Evolutionary conservation across 495 filamentous ascomycete species (phyloP), one percentile per base, ranked within the genome.

Genomic region (Aspergillus sparsus): DNA sequence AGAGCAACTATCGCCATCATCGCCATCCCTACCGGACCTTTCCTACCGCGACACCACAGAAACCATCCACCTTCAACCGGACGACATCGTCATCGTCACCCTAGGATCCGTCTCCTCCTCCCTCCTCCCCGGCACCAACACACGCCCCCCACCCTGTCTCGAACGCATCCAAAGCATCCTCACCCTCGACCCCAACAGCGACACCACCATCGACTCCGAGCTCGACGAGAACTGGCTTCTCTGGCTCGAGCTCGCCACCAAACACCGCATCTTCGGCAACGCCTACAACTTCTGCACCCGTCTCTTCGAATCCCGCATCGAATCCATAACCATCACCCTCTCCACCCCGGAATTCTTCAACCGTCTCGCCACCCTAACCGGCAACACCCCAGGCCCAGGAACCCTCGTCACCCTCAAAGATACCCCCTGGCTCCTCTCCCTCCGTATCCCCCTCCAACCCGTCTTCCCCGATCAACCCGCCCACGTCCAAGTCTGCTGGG

Each of bases 271-370:
- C 2, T 76, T 79, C 50, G 77, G 77, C 6, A 74, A 77, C 58
- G 73, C 77, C 7, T 64, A 70, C 16, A 75, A 70, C 60, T 80
- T 80, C 68, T 74, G 64, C 63, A 69, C 68, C 6, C 65, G 73
- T 5, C 57, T 69, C 18, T 16, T 45, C 8, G 74, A 79, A 39
- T 74, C 71, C 6, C 66, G 66, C 9, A 68, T 75, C 53, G 73
- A 72, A 39, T 74, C 71, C 9, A 77, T 78, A 60, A 80, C 76
- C 2, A 61, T 77, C 39, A 80, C 77, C 0, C 62, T 77, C 31
- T 68, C 66, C 8, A 55, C 66, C 16, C 58, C 62, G 0, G 67
- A 68, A 33, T 74, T 78, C 55, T 64, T 80, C 49, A 44, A 49
- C 8, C 59, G 63, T 10, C 61, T 75, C 31, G 49, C 64, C 11